These are phyloP conservation scores for Apiospora malaysiana DNA, from an alignment of 2,329 filamentous ascomycete species.

Conservation along the genomic window DNA sequence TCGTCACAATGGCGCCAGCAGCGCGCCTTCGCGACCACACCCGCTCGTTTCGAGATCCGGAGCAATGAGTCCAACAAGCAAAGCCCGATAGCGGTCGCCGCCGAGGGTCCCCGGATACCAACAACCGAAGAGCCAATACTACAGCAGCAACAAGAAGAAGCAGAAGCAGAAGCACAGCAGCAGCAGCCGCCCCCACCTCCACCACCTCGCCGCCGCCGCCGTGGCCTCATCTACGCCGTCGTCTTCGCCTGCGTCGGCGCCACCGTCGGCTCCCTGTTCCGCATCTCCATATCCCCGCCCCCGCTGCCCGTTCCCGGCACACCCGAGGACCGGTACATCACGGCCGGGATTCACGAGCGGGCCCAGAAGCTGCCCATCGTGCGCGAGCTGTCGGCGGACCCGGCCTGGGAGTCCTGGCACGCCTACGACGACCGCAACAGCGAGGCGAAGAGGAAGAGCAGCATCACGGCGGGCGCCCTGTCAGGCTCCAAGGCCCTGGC, in stretches of 20 bases:
- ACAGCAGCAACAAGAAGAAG: neutral
- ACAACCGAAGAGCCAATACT: neutral
- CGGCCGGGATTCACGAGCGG: constrained; percentile 46
- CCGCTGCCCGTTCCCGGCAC: constrained; percentile 46
- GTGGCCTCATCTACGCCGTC: constrained; percentile 35
- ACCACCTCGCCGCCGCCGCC: constrained; percentile 31
- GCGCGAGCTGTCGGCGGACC: constrained; percentile 50
- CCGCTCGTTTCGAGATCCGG: constrained; percentile 14
- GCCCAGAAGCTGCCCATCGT: constrained; percentile 56
- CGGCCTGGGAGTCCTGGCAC: constrained; percentile 47
- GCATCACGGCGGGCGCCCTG: constrained; percentile 50
- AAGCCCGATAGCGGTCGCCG: neutral
- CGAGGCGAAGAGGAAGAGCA: constrained; percentile 26
- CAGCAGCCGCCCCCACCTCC: constrained; percentile 21
- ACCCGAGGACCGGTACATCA: constrained; percentile 47
- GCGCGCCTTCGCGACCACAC: constrained; percentile 12
- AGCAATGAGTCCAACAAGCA: neutral
- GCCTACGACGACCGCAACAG: constrained; percentile 40
- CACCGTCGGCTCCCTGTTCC: constrained; percentile 44
- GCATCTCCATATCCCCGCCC: constrained; percentile 50
- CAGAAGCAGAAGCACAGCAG: neutral
- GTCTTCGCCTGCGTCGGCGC: constrained; percentile 50
- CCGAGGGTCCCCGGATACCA: neutral
- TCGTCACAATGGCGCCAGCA: neutral
- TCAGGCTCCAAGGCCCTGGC: constrained; percentile 49